Percentiles rank a stretch among this genome's conserved stretches.
Conservation (phyloP, 306 rosid species). For the Trichosanthes truncata region DNA sequence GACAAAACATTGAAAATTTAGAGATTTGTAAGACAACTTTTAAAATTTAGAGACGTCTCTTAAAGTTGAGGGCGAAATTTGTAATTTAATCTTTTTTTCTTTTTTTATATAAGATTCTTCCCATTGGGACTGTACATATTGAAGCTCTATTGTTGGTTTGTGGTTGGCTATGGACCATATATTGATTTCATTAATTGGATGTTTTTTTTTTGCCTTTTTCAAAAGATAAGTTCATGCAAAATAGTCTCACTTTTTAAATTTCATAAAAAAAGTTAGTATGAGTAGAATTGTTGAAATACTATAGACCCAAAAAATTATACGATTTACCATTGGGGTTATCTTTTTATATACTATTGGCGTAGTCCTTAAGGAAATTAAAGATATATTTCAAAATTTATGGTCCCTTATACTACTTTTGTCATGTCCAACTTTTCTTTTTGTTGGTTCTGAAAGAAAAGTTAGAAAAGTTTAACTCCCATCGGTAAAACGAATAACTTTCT, state of each 20-base stretch:
- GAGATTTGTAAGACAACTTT: no score
- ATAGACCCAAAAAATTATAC: not conserved
- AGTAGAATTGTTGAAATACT: not conserved
- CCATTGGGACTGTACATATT: not conserved
- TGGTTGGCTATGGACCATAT: not conserved
- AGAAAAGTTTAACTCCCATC: not conserved
- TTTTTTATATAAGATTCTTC: not conserved
- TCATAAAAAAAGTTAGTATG: not conserved
- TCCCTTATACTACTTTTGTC: conserved; percentile 1
- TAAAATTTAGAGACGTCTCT: no score
- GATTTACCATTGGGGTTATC: not conserved
- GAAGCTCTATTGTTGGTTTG: not conserved
- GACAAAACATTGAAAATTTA: no score
- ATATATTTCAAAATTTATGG: not conserved
- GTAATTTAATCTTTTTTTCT: not conserved
- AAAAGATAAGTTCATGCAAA: not conserved
- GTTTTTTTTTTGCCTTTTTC: not conserved
- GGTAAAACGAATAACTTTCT: not conserved
- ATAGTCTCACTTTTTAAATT: not conserved
- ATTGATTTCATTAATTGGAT: not conserved
- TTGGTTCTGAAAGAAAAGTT: not conserved
- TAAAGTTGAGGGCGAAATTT: not conserved
- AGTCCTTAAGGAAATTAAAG: not conserved
- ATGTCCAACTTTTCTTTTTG: not conserved
- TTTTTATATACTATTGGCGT: not conserved